Conservation (phyloP, 1,284 basidiomycete genomes). For the Mycena citricolor region DNA sequence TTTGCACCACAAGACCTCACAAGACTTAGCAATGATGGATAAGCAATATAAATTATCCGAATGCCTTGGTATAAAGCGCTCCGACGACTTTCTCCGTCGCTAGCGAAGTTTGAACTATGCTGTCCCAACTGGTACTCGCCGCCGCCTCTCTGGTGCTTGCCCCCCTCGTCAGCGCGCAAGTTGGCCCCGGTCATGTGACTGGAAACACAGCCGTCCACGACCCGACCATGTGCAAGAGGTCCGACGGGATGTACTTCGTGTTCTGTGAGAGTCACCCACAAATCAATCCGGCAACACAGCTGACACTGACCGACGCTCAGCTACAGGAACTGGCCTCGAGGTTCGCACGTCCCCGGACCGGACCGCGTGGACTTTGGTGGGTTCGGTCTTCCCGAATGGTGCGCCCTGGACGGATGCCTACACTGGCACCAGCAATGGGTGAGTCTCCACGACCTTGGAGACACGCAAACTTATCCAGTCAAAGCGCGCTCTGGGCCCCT, state of each 20-base stretch:
- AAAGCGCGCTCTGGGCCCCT: constrained; percentile 49
- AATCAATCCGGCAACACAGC: background rate
- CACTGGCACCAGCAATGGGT: constrained; percentile 48
- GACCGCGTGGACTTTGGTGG: constrained; percentile 45
- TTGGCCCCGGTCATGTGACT: constrained; percentile 41
- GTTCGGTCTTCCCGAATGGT: constrained; percentile 49
- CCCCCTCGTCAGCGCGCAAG: too few relatives aligned
- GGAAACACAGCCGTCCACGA: constrained; percentile 45
- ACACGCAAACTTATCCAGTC: too few relatives aligned
- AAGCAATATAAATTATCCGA: too few relatives aligned
- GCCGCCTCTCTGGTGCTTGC: too few relatives aligned
- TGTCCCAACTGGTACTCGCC: too few relatives aligned
- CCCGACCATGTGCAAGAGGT: constrained; percentile 52
- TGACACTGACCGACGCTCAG: constrained; percentile 26
- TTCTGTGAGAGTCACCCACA: constrained; percentile 38
- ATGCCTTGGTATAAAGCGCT: too few relatives aligned
- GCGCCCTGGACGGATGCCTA: constrained; percentile 46
- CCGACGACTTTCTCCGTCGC: too few relatives aligned
- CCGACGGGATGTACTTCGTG: constrained; percentile 48
- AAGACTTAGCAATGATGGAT: too few relatives aligned
- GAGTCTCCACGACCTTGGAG: constrained; percentile 13
- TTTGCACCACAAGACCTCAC: too few relatives aligned
- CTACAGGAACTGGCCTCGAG: constrained; percentile 46
- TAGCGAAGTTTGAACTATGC: too few relatives aligned
- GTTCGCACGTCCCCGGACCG: constrained; percentile 53